These are phyloP conservation scores for Syzygium syzygioides DNA, from an alignment of 441 rosid species.

Conservation along the genomic window DNA sequence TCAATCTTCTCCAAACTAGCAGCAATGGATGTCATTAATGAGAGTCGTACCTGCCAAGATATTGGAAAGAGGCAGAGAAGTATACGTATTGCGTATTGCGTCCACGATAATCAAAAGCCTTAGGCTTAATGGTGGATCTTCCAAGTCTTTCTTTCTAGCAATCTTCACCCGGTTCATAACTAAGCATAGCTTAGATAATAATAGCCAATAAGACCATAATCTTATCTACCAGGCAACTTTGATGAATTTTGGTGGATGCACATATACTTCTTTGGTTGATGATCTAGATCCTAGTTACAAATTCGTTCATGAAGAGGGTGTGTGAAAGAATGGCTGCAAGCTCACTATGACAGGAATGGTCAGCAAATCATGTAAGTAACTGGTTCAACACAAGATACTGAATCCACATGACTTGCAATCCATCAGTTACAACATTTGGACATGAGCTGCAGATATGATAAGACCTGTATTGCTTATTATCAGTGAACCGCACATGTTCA, in stretches of 20 bases:
- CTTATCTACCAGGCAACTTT: not conserved
- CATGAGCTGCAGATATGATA: not conserved
- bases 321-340: not conserved
- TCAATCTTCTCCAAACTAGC: not conserved
- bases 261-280: not conserved
- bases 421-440: not conserved
- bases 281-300: not conserved
- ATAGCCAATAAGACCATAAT: not conserved
- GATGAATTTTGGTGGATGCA: not conserved
- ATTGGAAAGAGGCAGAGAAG: not conserved
- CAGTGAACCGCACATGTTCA: not conserved
- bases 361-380: not conserved
- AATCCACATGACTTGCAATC: not conserved
- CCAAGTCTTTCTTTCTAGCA: not conserved
- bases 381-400: not conserved
- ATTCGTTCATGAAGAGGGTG: not conserved
- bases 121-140: not conserved
- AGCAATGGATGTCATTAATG: not conserved
- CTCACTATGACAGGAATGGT: not conserved
- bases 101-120: not conserved
- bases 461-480: not conserved
- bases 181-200: not conserved
- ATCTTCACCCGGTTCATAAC: not conserved
- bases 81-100: not conserved
- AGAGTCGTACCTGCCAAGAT: not conserved